Evolutionary conservation across 352 stramenopile genomes (phyloP), one percentile per base, ranked within the genome.

Genomic region (Phytophthora sp.): DNA sequence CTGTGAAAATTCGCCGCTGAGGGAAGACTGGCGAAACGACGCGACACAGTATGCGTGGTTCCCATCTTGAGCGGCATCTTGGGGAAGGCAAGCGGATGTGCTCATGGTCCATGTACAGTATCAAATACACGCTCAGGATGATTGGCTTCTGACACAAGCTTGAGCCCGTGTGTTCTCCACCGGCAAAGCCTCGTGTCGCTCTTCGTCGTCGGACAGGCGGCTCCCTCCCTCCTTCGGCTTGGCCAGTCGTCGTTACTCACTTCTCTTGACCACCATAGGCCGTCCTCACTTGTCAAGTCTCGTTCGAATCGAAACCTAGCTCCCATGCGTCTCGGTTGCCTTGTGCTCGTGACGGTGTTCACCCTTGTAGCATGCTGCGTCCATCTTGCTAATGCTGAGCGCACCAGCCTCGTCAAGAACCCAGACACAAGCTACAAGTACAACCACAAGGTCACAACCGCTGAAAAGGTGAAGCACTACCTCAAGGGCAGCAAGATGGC

Each of bases 141-240:
- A 68, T 68, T 68, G 59, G 59, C 51, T 69, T 57, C 39, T 46
- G 31, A n/a, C n/a, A n/a, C n/a, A n/a, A n/a, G n/a, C n/a, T n/a
- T n/a, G n/a, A n/a, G n/a, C 42, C 26, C 13, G 20, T 31, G 41
- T 63, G 23, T 31, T 23, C 38, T 29, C 47, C 30, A 42, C 18
- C 23, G 33, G 31, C 60, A 52, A 63, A 63, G 60, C 41, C 60
- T 57, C 35, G 12, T 57, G 41, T 7, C 60, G 29, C n/a, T 63
- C 51, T 44, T 31, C 36, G 26, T 65, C 33, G 51, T 69, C 45
- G 44, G 46, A 44, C 49, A n/a, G 29, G 45, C 9, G n/a, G n/a
- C n/a, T n/a, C n/a, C n/a, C n/a, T n/a, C n/a, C n/a, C 18, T 31
- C 24, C 31, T 42, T 35, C 21, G 16, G 23, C 24, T 62, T 55